phyloP scores from a whole-genome alignment of 306 rosid genomes.

The Heteromeles arbutifolia region DNA sequence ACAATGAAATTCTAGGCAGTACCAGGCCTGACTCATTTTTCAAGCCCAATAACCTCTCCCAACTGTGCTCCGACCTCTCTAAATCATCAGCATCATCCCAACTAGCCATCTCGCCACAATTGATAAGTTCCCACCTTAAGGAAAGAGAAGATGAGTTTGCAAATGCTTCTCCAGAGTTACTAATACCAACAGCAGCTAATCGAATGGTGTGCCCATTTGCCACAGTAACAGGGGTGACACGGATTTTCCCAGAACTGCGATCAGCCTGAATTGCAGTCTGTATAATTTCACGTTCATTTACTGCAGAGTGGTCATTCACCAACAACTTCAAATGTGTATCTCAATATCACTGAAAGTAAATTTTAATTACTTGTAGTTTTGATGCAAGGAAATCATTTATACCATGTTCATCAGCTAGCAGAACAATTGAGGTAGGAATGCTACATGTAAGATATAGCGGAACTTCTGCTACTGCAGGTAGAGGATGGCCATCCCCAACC shows the following conservation, averaged over 20 bases:
- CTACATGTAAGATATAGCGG: conserved; percentile 46
- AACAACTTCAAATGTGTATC: conserved; percentile 1
- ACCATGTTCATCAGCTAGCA: conserved; percentile 86
- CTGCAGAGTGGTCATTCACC: conserved; percentile 39
- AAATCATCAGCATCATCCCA: conserved; percentile 57
- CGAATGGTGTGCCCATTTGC: conserved; percentile 79
- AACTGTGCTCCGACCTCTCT: conserved; percentile 34
- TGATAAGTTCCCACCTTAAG: conserved; percentile 77
- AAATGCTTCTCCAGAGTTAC: conserved; percentile 63
- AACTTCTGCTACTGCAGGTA: conserved; percentile 58
- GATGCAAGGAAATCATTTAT: conserved; percentile 13
- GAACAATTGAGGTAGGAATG: conserved; percentile 65
- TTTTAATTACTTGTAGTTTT: conserved; percentile 15
- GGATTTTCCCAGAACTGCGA: conserved; percentile 44
- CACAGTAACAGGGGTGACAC: conserved; percentile 59
- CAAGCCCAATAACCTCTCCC: conserved; percentile 87
- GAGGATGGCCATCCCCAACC: conserved; percentile 84
- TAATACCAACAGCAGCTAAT: conserved; percentile 69
- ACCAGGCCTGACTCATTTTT: conserved; percentile 84
- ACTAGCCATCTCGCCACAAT: conserved; percentile 66
- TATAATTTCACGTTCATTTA: conserved; percentile 46
- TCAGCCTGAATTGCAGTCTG: conserved; percentile 63
- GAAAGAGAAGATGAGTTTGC: conserved; percentile 84
- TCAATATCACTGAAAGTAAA: not conserved
- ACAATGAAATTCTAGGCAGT: conserved; percentile 21